Conservation (phyloP, 2,329 filamentous ascomycete genomes). For the Lachnellula occidentalis region DNA sequence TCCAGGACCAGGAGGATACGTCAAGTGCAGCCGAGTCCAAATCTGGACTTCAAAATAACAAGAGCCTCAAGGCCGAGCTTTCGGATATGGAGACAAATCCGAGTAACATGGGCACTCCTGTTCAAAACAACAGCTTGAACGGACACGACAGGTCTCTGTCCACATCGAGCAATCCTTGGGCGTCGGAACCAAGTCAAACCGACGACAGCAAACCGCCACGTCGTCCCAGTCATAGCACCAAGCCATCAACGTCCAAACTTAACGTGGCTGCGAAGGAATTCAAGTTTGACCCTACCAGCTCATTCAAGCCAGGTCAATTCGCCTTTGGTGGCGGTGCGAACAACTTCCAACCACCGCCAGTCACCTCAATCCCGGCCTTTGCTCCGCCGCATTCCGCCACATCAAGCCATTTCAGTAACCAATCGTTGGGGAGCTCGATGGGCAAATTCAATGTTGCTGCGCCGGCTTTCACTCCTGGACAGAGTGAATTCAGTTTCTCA, state of each 20-base stretch:
- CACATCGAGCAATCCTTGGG: conserved; percentile 58
- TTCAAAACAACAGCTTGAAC: conserved; percentile 44
- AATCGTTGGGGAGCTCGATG: conserved; percentile 21
- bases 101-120: conserved; percentile 63
- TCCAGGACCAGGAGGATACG: conserved; percentile 48
- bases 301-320: conserved; percentile 47
- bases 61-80: conserved; percentile 38
- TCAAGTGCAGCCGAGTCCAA: conserved; percentile 26
- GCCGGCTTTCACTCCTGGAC: conserved; percentile 64
- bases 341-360: conserved; percentile 42
- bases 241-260: conserved; percentile 68
- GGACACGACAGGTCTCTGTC: conserved; percentile 52
- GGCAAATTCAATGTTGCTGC: conserved; percentile 64
- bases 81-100: conserved; percentile 70
- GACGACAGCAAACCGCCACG: conserved; percentile 33
- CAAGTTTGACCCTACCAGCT: conserved; percentile 55
- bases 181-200: conserved; percentile 38
- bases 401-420: conserved; percentile 25
- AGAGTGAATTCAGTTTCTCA: conserved; percentile 64
- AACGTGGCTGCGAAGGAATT: conserved; percentile 90
- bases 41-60: conserved; percentile 4
- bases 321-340: conserved; percentile 38
- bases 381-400: conserved; percentile 34
- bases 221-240: conserved; percentile 57
- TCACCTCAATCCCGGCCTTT: conserved; percentile 18